phyloP scores from a whole-genome alignment of 1,284 basidiomycete genomes.

The Lentinula novae-zelandiae region DNA sequence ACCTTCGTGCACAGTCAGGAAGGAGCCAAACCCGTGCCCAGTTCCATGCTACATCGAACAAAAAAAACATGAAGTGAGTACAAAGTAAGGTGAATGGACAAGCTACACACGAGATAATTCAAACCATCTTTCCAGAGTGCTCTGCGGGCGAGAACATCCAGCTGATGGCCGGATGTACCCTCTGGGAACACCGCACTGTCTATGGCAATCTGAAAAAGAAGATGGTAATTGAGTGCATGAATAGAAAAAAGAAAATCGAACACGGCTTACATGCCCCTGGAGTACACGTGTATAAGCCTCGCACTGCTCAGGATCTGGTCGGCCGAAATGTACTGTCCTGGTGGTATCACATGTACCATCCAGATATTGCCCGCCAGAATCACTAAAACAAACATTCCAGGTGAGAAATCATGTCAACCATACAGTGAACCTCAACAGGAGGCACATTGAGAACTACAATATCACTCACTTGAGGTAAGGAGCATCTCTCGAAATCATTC shows the following conservation, averaged over 20 bases:
- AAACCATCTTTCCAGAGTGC: constrained; percentile 87
- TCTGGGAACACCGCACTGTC: constrained; percentile 87
- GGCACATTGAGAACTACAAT: constrained; percentile 7
- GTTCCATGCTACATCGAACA: constrained; percentile 65
- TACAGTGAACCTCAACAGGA: constrained; percentile 6
- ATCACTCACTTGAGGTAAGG: constrained; percentile 85
- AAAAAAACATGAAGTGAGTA: constrained; percentile 10
- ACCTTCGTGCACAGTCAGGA: constrained; percentile 78
- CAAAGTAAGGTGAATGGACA: constrained; percentile 4
- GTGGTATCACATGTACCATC: constrained; percentile 95
- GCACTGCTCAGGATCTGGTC: constrained; percentile 75
- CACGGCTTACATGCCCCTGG: constrained; percentile 83
- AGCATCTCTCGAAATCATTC: constrained; percentile 70
- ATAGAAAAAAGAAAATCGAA: constrained; percentile 16
- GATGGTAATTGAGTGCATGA: constrained; percentile 2
- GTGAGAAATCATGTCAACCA: neutral
- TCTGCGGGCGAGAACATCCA: constrained; percentile 84
- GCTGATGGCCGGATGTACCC: constrained; percentile 75
- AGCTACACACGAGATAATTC: constrained; percentile 66
- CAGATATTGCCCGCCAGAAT: constrained; percentile 86
- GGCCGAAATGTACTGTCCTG: constrained; percentile 86
- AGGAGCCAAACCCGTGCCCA: constrained; percentile 81
- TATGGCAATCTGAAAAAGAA: constrained; percentile 72
- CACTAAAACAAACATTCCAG: constrained; percentile 39
- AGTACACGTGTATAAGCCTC: constrained; percentile 93